Base-by-base conservation (phyloP, 2,329 filamentous ascomycete species). In the Periconia digitata region DNA sequence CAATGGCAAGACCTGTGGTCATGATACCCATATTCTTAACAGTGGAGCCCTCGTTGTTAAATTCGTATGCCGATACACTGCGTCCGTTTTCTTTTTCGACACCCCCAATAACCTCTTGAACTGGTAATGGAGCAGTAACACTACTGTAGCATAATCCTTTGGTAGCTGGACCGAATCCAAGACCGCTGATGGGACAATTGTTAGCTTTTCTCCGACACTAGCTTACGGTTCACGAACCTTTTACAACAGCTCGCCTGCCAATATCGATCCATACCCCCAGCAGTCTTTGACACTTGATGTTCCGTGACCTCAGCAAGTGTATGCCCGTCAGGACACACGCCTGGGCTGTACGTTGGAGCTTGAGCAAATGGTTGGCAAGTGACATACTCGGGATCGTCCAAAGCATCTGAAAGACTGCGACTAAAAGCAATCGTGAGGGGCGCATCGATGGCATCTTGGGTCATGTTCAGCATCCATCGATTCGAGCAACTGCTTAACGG, bases 331-430 rank as follows among this genome's bases (percentile, higher is more conserved):
- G 46, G 49, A 32, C 51, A 51, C n/a, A 51, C 40, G 3, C 46
- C 52, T 1, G 52, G 52, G 17, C 52, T 54, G 22, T 51, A 54
- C 8, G 37, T 17, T 2, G 40, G 44, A 27, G 40, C 23, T 15
- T 42, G n/a, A 2, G 35, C 27, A 36, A 44, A 50, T 2, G 35
- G 42, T 29, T 49, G 47, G 32, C 50, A 50, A 6, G 39, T 44
- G n/a, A 22, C 43, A 21, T 43, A 51, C 13, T 21, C 29, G 1
- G 50, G 46, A 32, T 53, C 43, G 27, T 18, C 29, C 10, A 22
- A 39, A 16, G 24, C 43, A 22, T 21, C 4, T 13, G 5, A n/a
- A 36, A 32, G 29, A 22, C 5, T 37, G n/a, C 23, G 22, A 29
- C 39, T 41, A n/a, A 27, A 41, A 24, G 21, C 39, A 13, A 41